phyloP scores from a whole-genome alignment of 192 early-diverging fungal genomes.

The Spizellomyces punctatus region DNA sequence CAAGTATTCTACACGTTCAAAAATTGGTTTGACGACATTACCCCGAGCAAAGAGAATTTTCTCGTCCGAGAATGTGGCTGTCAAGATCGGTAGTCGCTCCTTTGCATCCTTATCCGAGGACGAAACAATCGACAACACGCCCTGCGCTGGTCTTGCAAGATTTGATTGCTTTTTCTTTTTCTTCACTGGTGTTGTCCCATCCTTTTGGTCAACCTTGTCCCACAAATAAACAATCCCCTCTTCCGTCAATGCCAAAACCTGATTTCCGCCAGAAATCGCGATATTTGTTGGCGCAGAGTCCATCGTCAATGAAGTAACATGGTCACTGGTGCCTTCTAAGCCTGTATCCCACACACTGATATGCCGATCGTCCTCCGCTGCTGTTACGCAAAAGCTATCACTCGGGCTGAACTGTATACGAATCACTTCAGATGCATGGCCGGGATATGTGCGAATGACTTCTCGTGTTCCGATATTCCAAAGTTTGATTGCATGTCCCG shows the following conservation, averaged over 20 bases:
- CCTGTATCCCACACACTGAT: conserved; percentile 41
- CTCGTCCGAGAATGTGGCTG: conserved; percentile 29
- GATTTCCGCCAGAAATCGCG: conserved; percentile 13
- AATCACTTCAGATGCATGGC: conserved; percentile 42
- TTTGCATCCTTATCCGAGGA: background rate
- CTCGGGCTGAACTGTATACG: conserved; percentile 14
- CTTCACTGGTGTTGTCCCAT: background rate
- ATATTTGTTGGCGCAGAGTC: conserved; percentile 23
- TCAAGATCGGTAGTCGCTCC: conserved; percentile 23
- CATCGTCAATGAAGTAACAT: conserved; percentile 29
- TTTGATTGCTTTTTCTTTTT: conserved; percentile 21
- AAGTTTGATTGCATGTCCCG: conserved; percentile 22
- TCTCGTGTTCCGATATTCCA: conserved; percentile 16
- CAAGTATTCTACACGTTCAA: conserved; percentile 42
- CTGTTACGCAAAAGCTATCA: conserved; percentile 26
- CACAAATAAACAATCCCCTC: conserved; percentile 40
- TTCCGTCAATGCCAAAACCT: conserved; percentile 43
- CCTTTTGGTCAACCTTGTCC: conserved; percentile 4
- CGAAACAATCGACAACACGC: conserved; percentile 3
- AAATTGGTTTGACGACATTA: conserved; percentile 32
- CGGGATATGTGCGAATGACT: conserved; percentile 34
- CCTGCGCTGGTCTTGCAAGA: background rate
- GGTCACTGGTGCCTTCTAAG: conserved; percentile 4
- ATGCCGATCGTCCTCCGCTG: conserved; percentile 44
- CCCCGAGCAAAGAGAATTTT: conserved; percentile 43